A percentile compares a stretch with the other conserved stretches of the same genome.
phyloP scores from a whole-genome alignment of 768 basidiomycete genomes.

The Phlegmacium glaucopus region DNA sequence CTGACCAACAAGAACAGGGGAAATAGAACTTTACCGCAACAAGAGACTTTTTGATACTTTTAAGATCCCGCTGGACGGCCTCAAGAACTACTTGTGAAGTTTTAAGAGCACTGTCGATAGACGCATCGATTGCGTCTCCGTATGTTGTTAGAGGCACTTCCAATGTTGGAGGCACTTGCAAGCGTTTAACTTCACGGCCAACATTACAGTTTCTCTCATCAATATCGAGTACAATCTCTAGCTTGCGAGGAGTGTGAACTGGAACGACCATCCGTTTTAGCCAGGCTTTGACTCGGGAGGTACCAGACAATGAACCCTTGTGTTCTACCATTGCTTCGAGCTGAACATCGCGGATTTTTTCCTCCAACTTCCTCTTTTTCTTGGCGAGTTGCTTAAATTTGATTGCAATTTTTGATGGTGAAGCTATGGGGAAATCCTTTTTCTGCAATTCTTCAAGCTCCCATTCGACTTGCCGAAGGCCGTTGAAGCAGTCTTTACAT shows the following conservation, averaged over 20 bases:
- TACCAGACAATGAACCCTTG: constrained; percentile 29
- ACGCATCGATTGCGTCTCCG: constrained; percentile 27
- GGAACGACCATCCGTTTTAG: constrained; percentile 53
- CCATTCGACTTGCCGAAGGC: constrained; percentile 25
- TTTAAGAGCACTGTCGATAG: constrained; percentile 37
- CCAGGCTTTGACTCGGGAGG: constrained; percentile 60
- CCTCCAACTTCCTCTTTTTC: constrained; percentile 37
- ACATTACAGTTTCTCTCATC: constrained; percentile 38
- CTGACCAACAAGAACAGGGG: neutral
- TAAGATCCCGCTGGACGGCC: constrained; percentile 54
- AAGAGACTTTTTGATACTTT: constrained; percentile 50
- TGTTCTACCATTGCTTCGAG: constrained; percentile 20
- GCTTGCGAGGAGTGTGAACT: constrained; percentile 28
- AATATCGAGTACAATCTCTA: constrained; percentile 39
- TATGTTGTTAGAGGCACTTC: constrained; percentile 2
- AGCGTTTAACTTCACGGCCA: constrained; percentile 33
- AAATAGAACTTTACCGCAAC: constrained; percentile 39
- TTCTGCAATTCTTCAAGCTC: constrained; percentile 22
- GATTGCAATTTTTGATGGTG: constrained; percentile 13
- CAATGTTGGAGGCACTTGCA: constrained; percentile 5
- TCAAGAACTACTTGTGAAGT: constrained; percentile 48
- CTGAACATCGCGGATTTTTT: constrained; percentile 28
- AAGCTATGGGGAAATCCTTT: constrained; percentile 3
- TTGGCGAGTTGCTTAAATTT: constrained; percentile 41
- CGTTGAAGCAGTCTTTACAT: constrained; percentile 27